Base-by-base conservation (phyloP, 768 basidiomycete genomes). In the Tricholoma hemisulphureum region DNA sequence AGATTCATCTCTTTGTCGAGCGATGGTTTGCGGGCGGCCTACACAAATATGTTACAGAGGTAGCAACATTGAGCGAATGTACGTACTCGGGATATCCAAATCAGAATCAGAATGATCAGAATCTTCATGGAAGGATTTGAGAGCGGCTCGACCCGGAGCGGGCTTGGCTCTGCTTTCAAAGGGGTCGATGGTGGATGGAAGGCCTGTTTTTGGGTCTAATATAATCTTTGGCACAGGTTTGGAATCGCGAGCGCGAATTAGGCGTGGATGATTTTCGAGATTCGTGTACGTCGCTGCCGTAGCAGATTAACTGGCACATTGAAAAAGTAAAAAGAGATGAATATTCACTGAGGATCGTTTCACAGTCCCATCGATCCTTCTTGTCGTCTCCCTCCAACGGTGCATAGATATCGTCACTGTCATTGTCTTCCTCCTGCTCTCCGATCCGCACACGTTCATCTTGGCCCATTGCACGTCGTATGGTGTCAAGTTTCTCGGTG, bases 191-290 rank as follows among this genome's bases (percentile, higher is more conserved):
- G 89, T 75, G 26, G 75, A 69, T 3, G 93, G 94, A 8, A 95
- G 73, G 2, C 93, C 93, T 0, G 90, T 93, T 61, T 83, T 86
- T 1, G 85, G 79, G 67, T 96, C 87, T 26, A 95, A 75, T 26
- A 71, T 66, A 61, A 95, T 92, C 69, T 83, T 88, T 0, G 86
- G 78, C 0, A 81, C 79, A 20, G 75, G 73, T 65, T 76, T 80
- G 37, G 73, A 66, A 58, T 84, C 80, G 31, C 87, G 78, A 18
- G 87, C 84, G 23, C 85, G 82, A 58, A 99, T 95, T 29, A 97
- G 75, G 8, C 88, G 84, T 0, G 97, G 97, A 69, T 98, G 97
- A 66, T 99, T 99, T 70, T 97, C 97, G 6, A 98, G 79, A 67
- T 97, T 99, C n/a, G 93, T 89, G 69, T 95, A 95, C 9, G 95